These are phyloP conservation scores for Pyrenula aspistea DNA, from an alignment of 495 filamentous ascomycete species.

Conservation along the genomic window DNA sequence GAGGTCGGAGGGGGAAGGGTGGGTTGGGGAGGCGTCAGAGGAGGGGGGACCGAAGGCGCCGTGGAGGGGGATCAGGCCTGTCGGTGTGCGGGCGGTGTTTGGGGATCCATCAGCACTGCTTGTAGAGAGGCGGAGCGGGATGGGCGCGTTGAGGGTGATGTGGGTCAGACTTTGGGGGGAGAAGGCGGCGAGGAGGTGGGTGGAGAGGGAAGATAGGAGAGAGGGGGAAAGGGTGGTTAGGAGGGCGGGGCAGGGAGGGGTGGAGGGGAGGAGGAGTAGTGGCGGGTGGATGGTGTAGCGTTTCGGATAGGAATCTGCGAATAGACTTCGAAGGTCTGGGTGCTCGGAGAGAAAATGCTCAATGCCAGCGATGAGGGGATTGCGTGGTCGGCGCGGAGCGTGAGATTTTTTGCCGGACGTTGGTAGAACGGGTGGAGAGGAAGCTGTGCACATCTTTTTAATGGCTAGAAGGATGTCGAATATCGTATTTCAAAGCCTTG, in stretches of 20 bases:
- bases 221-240: constrained; percentile 15
- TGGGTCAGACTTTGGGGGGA: constrained; percentile 42
- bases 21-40: constrained; percentile 6
- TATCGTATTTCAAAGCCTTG: too few species aligned
- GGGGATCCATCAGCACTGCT: background rate
- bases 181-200: constrained; percentile 31
- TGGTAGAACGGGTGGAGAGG: too few species aligned
- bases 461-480: too few species aligned
- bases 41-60: constrained; percentile 47
- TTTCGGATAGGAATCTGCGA: constrained; percentile 32
- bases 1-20: constrained; percentile 36
- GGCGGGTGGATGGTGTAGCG: constrained; percentile 60
- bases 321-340: background rate
- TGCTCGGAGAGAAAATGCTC: background rate
- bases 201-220: constrained; percentile 32
- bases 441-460: too few species aligned
- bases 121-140: constrained; percentile 27
- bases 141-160: constrained; percentile 63
- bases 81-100: constrained; percentile 59
- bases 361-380: background rate
- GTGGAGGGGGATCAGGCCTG: constrained; percentile 45
- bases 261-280: constrained; percentile 50
- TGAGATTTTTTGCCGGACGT: too few species aligned
- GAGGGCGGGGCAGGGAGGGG: constrained; percentile 30
- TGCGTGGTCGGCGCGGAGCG: too few species aligned